Percentiles rank a stretch among this genome's conserved stretches.
These are phyloP conservation scores for Tetrapisispora phaffii DNA, from an alignment of 805 yeast species.

Conservation along the genomic window DNA sequence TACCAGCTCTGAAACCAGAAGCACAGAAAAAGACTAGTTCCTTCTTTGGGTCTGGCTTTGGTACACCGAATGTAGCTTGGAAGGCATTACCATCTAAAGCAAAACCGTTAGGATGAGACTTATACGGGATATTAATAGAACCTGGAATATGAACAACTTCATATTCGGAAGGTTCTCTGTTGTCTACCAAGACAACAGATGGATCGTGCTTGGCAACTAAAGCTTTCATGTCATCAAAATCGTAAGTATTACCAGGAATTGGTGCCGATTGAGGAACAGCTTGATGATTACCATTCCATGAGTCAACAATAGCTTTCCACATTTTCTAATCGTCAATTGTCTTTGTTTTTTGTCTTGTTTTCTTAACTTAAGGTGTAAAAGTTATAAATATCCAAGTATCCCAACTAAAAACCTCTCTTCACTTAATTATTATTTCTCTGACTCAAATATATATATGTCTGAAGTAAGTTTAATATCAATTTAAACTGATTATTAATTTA, in stretches of 20 bases:
- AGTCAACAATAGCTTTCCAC: slow-evolving; percentile 20
- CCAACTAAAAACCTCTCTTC: too few relatives aligned
- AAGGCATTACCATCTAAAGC: slow-evolving; percentile 62
- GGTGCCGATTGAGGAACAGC: neutral
- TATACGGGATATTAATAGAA: slow-evolving; percentile 77
- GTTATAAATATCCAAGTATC: too few relatives aligned
- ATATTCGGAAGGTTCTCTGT: slow-evolving; percentile 76
- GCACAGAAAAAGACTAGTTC: slow-evolving; percentile 75
- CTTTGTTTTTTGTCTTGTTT: neutral
- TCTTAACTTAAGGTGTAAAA: neutral
- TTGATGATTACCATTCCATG: slow-evolving; percentile 21
- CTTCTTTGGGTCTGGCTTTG: slow-evolving; percentile 55
- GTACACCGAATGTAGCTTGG: slow-evolving; percentile 59
- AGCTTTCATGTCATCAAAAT: slow-evolving; percentile 42
- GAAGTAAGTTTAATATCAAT: too few relatives aligned
- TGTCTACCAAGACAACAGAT: slow-evolving; percentile 57
- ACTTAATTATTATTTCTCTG: too few relatives aligned
- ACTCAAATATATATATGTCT: too few relatives aligned
- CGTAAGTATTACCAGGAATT: slow-evolving; percentile 25
- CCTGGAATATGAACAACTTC: slow-evolving; percentile 63
- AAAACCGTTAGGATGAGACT: slow-evolving; percentile 77
- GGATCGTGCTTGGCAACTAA: slow-evolving; percentile 35
- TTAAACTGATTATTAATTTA: too few relatives aligned
- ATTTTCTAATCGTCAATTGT: too few relatives aligned
- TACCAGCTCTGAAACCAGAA: slow-evolving; percentile 75